These are phyloP conservation scores for Brassica rapa DNA, from an alignment of 345 rosid species.

Conservation along the genomic window DNA sequence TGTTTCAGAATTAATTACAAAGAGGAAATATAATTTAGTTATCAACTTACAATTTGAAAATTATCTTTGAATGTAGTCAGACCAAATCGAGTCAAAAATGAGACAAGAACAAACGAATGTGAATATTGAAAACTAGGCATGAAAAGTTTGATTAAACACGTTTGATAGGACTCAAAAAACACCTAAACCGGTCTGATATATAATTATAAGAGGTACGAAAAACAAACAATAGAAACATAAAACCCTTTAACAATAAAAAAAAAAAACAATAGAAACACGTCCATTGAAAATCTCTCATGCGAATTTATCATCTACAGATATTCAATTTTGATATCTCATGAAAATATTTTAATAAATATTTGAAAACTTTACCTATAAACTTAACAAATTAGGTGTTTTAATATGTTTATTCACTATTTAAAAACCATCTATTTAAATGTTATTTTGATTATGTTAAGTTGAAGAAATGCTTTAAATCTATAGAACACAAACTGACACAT, in stretches of 20 bases:
- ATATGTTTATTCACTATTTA: not conserved
- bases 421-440: not conserved
- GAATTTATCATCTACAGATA: not conserved
- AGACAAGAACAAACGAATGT: conserved; percentile 5
- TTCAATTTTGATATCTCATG: not conserved
- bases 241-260: not conserved
- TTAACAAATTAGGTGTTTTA: not conserved
- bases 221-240: not conserved
- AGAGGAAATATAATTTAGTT: not conserved
- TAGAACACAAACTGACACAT: not conserved
- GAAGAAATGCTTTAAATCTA: not conserved
- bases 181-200: not conserved
- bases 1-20: not conserved
- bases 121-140: conserved; percentile 14
- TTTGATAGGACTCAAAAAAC: not conserved
- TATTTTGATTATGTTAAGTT: not conserved
- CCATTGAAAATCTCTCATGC: not conserved
- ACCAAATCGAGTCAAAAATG: conserved; percentile 4
- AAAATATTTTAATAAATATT: not conserved
- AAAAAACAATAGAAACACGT: not conserved
- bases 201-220: not conserved
- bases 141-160: conserved; percentile 1
- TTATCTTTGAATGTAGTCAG: not conserved
- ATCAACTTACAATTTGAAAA: not conserved
- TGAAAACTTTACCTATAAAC: not conserved